Evolutionary conservation across 257 asterid species (phyloP).

Genomic region (Penstemon davidsonii): DNA sequence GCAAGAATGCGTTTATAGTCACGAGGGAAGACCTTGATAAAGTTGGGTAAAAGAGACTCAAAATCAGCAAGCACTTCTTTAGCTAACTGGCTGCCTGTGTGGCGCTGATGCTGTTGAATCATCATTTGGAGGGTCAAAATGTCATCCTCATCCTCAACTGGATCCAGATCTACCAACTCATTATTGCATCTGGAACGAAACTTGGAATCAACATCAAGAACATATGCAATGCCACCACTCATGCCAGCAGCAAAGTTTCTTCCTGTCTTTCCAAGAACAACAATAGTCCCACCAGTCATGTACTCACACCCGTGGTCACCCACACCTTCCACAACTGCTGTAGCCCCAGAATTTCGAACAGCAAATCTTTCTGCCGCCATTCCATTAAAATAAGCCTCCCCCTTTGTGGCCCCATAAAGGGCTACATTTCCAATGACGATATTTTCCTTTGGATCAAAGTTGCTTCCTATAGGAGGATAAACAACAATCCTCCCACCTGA

Average conservation of each 20-base stretch:
- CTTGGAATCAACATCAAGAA: constrained; percentile 71
- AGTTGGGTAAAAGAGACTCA: constrained; percentile 71
- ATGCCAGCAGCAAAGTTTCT: constrained; percentile 99
- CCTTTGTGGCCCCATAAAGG: constrained; percentile 88
- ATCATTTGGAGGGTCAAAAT: constrained; percentile 72
- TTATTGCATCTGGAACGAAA: constrained; percentile 76
- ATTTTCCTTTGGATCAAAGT: constrained; percentile 86
- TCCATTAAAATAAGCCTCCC: constrained; percentile 98
- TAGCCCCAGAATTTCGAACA: constrained; percentile 95
- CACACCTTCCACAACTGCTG: constrained; percentile 97
- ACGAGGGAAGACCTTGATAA: constrained; percentile 90
- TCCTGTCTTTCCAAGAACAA: constrained; percentile 89
- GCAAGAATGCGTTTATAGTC: constrained; percentile 85
- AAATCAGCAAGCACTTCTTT: constrained; percentile 78
- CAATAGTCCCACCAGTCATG: constrained; percentile 98
- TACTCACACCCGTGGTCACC: constrained; percentile 99
- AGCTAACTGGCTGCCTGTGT: constrained; percentile 84
- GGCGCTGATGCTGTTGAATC: constrained; percentile 98
- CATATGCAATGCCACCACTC: constrained; percentile 97
- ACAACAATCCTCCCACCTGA: constrained; percentile 92
- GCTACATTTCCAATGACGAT: constrained; percentile 98
- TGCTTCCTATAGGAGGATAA: constrained; percentile 89
- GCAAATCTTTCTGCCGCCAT: constrained; percentile 99
- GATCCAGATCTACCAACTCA: constrained; percentile 95
- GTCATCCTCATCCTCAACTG: constrained; percentile 89